phyloP scores from a whole-genome alignment of 352 stramenopile genomes.

The Globisporangium mamillatum region DNA sequence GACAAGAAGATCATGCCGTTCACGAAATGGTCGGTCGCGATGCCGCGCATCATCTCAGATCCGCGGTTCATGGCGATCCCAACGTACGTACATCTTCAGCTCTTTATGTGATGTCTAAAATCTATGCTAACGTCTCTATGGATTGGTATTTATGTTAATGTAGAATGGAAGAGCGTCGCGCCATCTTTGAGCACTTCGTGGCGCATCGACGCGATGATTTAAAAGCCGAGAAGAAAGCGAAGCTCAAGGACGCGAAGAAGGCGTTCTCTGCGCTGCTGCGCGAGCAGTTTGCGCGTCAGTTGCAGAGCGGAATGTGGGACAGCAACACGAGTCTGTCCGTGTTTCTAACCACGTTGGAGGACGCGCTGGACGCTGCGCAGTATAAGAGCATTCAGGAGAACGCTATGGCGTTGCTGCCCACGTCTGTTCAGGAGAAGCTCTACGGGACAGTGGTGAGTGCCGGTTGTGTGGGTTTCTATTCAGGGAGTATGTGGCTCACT shows the following conservation, averaged over 20 bases:
- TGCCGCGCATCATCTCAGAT: conserved; percentile 72
- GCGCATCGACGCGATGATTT: conserved; percentile 70
- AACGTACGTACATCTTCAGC: conserved; percentile 28
- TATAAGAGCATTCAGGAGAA: conserved; percentile 40
- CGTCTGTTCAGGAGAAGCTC: conserved; percentile 54
- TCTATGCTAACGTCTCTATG: not conserved
- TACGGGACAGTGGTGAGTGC: conserved; percentile 36
- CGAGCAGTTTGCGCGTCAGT: conserved; percentile 38
- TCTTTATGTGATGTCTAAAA: not conserved
- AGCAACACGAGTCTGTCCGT: conserved; percentile 47
- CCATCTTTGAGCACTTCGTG: conserved; percentile 81
- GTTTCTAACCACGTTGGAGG: conserved; percentile 54
- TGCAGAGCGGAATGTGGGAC: conserved; percentile 34
- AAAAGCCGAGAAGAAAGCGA: conserved; percentile 74
- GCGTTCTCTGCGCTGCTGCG: conserved; percentile 39
- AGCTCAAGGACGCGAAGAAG: conserved; percentile 63
- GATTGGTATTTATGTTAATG: conserved; percentile 2
- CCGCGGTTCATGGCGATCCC: conserved; percentile 64
- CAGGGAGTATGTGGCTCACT: not conserved
- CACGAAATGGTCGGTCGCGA: conserved; percentile 75
- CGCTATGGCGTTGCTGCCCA: conserved; percentile 33
- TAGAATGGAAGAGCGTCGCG: conserved; percentile 77
- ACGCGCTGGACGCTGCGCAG: conserved; percentile 25
- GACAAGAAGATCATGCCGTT: conserved; percentile 87
- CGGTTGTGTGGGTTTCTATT: not conserved